Percentiles rank a stretch among this genome's conserved stretches.
Evolutionary conservation across 2,329 filamentous ascomycete species (phyloP).

Genomic region (Xylariomycetidae sp.): DNA sequence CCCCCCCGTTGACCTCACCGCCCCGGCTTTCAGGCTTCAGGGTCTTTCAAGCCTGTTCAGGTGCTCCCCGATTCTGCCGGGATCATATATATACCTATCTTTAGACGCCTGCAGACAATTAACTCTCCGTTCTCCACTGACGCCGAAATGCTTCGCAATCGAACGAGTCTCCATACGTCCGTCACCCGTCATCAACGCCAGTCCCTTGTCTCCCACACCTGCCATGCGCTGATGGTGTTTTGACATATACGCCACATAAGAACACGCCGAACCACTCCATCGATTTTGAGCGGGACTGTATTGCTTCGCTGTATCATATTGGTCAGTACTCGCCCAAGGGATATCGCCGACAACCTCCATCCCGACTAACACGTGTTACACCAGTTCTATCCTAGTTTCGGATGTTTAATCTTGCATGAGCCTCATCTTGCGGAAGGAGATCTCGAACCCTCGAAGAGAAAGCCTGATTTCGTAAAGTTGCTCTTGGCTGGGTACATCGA

Average conservation of each 20-base stretch:
- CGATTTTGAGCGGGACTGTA: conserved; percentile 19
- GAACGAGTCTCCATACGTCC: conserved; percentile 17
- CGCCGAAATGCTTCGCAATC: conserved; percentile 29
- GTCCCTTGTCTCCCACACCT: conserved; percentile 14
- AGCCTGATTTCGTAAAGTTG: conserved; percentile 14
- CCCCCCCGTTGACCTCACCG: conserved; percentile 23
- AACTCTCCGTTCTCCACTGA: conserved; percentile 18
- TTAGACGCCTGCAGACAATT: conserved; percentile 13
- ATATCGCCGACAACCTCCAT: conserved; percentile 9
- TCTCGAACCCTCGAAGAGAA: too few relatives aligned
- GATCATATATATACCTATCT: conserved; percentile 22
- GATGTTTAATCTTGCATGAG: conserved; percentile 25
- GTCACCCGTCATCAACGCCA: conserved; percentile 15
- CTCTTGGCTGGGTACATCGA: conserved; percentile 4
- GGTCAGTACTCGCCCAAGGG: conserved; percentile 32
- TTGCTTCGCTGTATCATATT: conserved; percentile 35
- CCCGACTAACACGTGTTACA: conserved; percentile 17
- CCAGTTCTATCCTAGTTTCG: conserved; percentile 25
- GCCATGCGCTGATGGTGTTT: conserved; percentile 1
- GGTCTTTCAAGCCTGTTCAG: conserved; percentile 10
- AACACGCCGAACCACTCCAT: conserved; percentile 18
- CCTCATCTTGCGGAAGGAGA: too few relatives aligned
- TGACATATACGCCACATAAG: conserved; percentile 11
- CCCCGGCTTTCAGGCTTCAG: conserved; percentile 15
- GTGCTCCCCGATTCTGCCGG: conserved; percentile 15